Base-by-base conservation (phyloP, 2,329 filamentous ascomycete species). In the Sarocladium oryzae region DNA sequence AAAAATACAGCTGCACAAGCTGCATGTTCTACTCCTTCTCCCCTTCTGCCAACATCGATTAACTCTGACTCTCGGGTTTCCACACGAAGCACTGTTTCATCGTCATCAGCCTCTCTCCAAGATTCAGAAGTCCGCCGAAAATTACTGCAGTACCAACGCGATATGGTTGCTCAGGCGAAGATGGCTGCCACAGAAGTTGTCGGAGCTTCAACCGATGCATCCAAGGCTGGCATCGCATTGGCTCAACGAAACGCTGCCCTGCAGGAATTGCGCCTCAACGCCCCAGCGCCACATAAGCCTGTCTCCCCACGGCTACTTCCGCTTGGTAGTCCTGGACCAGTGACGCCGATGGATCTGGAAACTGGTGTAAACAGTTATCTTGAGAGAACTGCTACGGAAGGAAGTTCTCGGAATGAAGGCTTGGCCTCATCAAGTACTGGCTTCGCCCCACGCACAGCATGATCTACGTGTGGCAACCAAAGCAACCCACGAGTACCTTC, bases 341-440 rank as follows among this genome's bases (percentile, higher is more conserved):
- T 84, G 13, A 84, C 81, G 1, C 80, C 81, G 1, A 81, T 84
- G 71, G 77, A 80, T 16, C 63, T 84, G 35, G 73, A 71, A 18
- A 61, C 67, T 0, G 37, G 10, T 7, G 23, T 15, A 16, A 63
- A 64, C 35, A 69, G 69, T 26, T 72, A 77, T 33, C 60, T 73
- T 16, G 53, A 55, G 26, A 51, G 49, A 20, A 0, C 56, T 36
- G 23, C 57, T 54, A 20, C 55, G 52, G 0, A 49, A 35, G 24
- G 32, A 4, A 28, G 32, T 21, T 33, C 37, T 49, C 33, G 24
- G 33, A 21, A n/a, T 30, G 23, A 46, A 33, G 28, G 32, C 13
- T 13, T 33, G 10, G 24, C 20, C 21, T 15, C 48, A 15, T 16
- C 48, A 45, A 48, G 18, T 21, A 33, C 50, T 28, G 66, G 26